Evolutionary conservation across 2,329 filamentous ascomycete genomes (phyloP).

Genomic region (Helotiales sp.): DNA sequence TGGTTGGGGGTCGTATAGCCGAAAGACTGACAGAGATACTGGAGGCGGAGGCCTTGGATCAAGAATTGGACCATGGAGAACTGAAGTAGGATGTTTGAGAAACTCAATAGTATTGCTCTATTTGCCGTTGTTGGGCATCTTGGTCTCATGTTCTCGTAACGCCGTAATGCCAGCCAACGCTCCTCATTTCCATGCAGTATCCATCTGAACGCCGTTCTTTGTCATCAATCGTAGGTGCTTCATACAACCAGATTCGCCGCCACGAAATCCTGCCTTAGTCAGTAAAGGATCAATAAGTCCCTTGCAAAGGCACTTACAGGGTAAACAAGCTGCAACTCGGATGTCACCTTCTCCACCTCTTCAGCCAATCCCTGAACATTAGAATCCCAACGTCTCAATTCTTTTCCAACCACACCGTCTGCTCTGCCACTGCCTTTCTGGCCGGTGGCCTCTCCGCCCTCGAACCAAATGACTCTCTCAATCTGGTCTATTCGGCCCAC

Average conservation of each 20-base stretch:
- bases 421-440: constrained; percentile 68
- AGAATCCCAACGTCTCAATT: constrained; percentile 83
- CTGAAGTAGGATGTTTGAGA: not conserved
- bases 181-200: constrained; percentile 18
- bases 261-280: constrained; percentile 52
- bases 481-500: constrained; percentile 94
- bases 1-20: constrained; percentile 60
- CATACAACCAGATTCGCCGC: constrained; percentile 50
- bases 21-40: constrained; percentile 51
- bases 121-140: constrained; percentile 9
- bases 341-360: constrained; percentile 85
- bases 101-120: not conserved
- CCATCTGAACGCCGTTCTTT: constrained; percentile 28
- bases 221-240: constrained; percentile 9
- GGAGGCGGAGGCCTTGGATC: constrained; percentile 21
- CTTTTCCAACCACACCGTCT: constrained; percentile 62
- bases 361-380: constrained; percentile 86
- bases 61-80: not conserved
- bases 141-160: constrained; percentile 23
- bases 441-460: constrained; percentile 68
- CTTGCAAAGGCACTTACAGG: constrained; percentile 54
- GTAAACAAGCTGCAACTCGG: constrained; percentile 76
- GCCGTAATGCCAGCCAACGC: constrained; percentile 24
- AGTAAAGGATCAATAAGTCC: constrained; percentile 2
- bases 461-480: constrained; percentile 83